Conservation (phyloP, 805 yeast species). For the Nakazawaea molendinolei region DNA sequence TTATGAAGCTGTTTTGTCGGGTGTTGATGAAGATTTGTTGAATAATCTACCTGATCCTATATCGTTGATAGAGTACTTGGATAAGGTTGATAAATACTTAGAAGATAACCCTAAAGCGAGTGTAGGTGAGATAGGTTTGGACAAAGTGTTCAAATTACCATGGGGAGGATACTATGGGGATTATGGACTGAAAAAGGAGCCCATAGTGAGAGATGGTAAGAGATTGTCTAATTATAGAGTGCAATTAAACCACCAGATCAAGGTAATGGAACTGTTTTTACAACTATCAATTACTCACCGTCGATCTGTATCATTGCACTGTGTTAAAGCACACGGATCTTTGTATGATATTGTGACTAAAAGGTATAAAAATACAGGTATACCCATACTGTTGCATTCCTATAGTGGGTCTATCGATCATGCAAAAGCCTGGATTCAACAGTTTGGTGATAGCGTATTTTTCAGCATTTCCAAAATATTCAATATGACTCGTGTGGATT, state of each 20-base stretch:
- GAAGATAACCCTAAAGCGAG: conserved; percentile 23
- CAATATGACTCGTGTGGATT: conserved; percentile 28
- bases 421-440: conserved; percentile 39
- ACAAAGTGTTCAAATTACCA: conserved; percentile 68
- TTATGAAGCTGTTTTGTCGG: conserved; percentile 45
- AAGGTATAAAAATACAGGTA: conserved; percentile 13
- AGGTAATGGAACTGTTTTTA: conserved; percentile 44
- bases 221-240: conserved; percentile 45
- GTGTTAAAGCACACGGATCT: conserved; percentile 72
- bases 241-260: conserved; percentile 56
- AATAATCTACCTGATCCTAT: conserved; percentile 57
- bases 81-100: conserved; percentile 27
- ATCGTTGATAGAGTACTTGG: conserved; percentile 28
- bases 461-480: conserved; percentile 52
- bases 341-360: conserved; percentile 38
- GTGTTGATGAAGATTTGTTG: conserved; percentile 29
- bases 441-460: conserved; percentile 27
- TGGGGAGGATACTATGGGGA: conserved; percentile 44
- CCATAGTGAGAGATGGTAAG: conserved; percentile 9
- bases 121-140: conserved; percentile 91
- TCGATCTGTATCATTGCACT: conserved; percentile 69
- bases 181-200: conserved; percentile 11
- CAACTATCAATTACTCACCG: conserved; percentile 41
- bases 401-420: conserved; percentile 80
- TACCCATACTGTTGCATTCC: conserved; percentile 66